phyloP scores from a whole-genome alignment of 495 filamentous ascomycete species.

The Staphylotrichum longicolle region DNA sequence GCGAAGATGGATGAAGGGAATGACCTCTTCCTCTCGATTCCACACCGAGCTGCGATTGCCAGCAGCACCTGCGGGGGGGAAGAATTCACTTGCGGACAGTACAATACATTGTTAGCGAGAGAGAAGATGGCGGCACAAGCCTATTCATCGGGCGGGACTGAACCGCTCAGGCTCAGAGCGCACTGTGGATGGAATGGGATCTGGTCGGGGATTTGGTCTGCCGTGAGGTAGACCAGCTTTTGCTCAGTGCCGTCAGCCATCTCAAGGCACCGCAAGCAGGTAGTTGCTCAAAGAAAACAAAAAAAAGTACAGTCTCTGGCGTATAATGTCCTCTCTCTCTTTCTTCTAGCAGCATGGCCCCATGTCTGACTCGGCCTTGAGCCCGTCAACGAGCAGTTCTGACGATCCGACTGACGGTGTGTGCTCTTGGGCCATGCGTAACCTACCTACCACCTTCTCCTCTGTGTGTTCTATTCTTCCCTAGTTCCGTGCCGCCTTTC shows the following conservation, averaged over 20 bases:
- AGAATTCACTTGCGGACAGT: conserved; percentile 2
- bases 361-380: no score
- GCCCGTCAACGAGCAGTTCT: no score
- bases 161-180: background rate
- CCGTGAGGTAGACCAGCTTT: background rate
- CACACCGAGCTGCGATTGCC: conserved; percentile 1
- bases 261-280: conserved; percentile 12
- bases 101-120: background rate
- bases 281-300: conserved; percentile 30
- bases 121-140: background rate
- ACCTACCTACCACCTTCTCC: background rate
- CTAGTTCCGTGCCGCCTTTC: background rate
- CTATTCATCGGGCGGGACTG: background rate
- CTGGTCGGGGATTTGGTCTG: background rate
- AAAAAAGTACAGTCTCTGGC: conserved; percentile 34
- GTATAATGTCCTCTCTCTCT: conserved; percentile 1
- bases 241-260: background rate
- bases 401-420: no score
- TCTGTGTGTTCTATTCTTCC: background rate
- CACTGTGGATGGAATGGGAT: background rate
- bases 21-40: background rate
- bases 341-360: background rate
- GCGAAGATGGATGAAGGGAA: conserved; percentile 7
- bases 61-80: background rate
- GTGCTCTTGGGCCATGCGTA: no score